A percentile compares a stretch with the other conserved stretches of the same genome.
Conservation (phyloP, 2,329 filamentous ascomycete species). For the Herpotrichia juniperi region DNA sequence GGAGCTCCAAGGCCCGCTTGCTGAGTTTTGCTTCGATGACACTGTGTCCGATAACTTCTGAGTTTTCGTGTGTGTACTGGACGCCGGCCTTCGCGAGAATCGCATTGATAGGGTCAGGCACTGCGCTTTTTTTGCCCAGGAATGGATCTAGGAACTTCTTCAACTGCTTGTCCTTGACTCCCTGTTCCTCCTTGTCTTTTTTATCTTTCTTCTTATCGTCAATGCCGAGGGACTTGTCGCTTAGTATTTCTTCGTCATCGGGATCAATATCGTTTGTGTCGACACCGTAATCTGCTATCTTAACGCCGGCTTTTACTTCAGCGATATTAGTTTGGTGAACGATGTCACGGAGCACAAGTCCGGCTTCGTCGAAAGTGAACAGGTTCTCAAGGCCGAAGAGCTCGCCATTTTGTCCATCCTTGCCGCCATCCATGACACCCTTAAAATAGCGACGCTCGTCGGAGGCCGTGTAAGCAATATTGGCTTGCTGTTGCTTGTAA, state of each 20-base stretch:
- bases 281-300: slow-evolving; percentile 56
- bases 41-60: slow-evolving; percentile 91
- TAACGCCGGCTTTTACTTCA: slow-evolving; percentile 85
- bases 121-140: slow-evolving; percentile 53
- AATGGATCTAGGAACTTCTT: slow-evolving; percentile 51
- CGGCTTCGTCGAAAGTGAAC: slow-evolving; percentile 79
- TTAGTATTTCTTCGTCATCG: slow-evolving; percentile 32
- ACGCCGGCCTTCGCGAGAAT: slow-evolving; percentile 89
- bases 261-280: slow-evolving; percentile 32
- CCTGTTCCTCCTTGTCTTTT: too few relatives aligned
- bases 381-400: slow-evolving; percentile 91
- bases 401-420: slow-evolving; percentile 82
- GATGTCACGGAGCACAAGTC: slow-evolving; percentile 86
- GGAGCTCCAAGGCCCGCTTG: slow-evolving; percentile 71
- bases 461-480: slow-evolving; percentile 94
- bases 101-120: slow-evolving; percentile 77
- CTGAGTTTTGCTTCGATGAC: slow-evolving; percentile 87
- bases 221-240: slow-evolving; percentile 32
- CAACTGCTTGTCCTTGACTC: slow-evolving; percentile 62
- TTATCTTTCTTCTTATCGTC: too few relatives aligned
- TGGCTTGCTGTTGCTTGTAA: slow-evolving; percentile 98
- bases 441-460: slow-evolving; percentile 94
- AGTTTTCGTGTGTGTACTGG: slow-evolving; percentile 95
- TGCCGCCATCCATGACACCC: slow-evolving; percentile 77
- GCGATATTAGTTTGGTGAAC: slow-evolving; percentile 98